phyloP scores from a whole-genome alignment of 2,329 filamentous ascomycete genomes.

The Neonectria magnoliae region DNA sequence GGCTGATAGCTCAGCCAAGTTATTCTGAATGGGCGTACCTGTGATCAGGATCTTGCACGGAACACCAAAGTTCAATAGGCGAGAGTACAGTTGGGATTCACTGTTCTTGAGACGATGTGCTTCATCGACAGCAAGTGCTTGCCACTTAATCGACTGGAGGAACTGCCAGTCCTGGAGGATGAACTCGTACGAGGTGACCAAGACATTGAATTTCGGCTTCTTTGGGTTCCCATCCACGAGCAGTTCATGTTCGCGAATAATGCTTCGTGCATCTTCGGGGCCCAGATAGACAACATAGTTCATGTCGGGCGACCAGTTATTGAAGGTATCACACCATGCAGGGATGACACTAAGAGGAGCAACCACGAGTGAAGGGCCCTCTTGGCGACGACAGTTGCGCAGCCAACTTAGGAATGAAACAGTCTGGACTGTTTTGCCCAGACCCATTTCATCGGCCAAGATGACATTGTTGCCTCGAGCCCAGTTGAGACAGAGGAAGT shows the following conservation, averaged over 20 bases:
- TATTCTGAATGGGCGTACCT: slow-evolving; percentile 97
- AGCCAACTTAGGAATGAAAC: slow-evolving; percentile 98
- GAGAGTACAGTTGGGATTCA: slow-evolving; percentile 91
- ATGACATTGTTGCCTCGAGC: slow-evolving; percentile 94
- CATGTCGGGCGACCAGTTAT: slow-evolving; percentile 92
- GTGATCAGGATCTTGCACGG: slow-evolving; percentile 94
- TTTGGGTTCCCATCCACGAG: slow-evolving; percentile 86
- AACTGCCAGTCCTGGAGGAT: slow-evolving; percentile 88
- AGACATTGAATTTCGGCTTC: slow-evolving; percentile 95
- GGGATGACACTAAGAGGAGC: slow-evolving; percentile 97
- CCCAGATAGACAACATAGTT: slow-evolving; percentile 98
- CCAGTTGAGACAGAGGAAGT: slow-evolving; percentile 98
- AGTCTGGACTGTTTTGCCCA: slow-evolving; percentile 98
- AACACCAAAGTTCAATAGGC: slow-evolving; percentile 84
- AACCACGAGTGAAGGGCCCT: slow-evolving; percentile 96
- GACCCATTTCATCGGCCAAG: slow-evolving; percentile 96
- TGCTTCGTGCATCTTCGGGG: slow-evolving; percentile 83
- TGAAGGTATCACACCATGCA: slow-evolving; percentile 98
- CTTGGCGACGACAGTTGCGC: slow-evolving; percentile 86
- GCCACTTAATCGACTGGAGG: slow-evolving; percentile 93
- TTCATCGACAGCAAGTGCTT: slow-evolving; percentile 95
- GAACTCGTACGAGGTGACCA: slow-evolving; percentile 97
- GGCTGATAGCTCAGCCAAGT: slow-evolving; percentile 89
- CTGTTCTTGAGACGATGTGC: slow-evolving; percentile 96
- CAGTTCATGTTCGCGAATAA: slow-evolving; percentile 91